Evolutionary conservation across 805 yeast genomes (phyloP), one percentile per base, ranked within the genome.

Genomic region (Ogataea salicorniae): DNA sequence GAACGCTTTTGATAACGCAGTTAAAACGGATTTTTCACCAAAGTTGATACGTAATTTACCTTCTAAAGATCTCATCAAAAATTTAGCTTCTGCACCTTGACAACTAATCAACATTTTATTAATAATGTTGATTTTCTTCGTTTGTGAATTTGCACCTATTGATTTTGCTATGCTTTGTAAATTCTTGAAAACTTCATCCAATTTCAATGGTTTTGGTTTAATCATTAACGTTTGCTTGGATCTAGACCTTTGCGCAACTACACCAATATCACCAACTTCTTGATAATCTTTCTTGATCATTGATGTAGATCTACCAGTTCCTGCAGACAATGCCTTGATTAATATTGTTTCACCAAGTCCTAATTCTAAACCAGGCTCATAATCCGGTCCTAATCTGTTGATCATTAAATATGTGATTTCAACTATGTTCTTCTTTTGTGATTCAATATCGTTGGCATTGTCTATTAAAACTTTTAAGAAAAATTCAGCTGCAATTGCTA

Each of bases 341-440:
- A 94, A 70, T 11, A 94, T 63, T 2, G 95, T 82, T 64, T 94
- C 99, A 16, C 99, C 99, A 2, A 94, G 74, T 0, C 99, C 99
- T 23, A 94, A 72, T 61, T 94, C 99, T 48, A 92, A 70, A 31
- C 95, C 97, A 0, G 69, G 68, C 61, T 89, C 96, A 61, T 94
- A 94, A 63, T 94, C 99, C 0, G 99, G 99, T 0, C 97, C 97
- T 9, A 91, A 69, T 51, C 92, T 72, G 63, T 92, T 92, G 62
- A 92, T 90, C 67, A 87, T 86, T 16, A 94, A 74, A 58, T 92
- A 94, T 1, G 91, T 85, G 1, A 88, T 81, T 46, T 79, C 80
- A 6, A 87, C 74, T 45, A 94, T 67, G 40, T 76, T 79, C 18
- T 54, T 52, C 6, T 54, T 50, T 33, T 39, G 41, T 11, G 29